Conservation (phyloP, 805 yeast species). For the Metschnikowia shivogae region DNA sequence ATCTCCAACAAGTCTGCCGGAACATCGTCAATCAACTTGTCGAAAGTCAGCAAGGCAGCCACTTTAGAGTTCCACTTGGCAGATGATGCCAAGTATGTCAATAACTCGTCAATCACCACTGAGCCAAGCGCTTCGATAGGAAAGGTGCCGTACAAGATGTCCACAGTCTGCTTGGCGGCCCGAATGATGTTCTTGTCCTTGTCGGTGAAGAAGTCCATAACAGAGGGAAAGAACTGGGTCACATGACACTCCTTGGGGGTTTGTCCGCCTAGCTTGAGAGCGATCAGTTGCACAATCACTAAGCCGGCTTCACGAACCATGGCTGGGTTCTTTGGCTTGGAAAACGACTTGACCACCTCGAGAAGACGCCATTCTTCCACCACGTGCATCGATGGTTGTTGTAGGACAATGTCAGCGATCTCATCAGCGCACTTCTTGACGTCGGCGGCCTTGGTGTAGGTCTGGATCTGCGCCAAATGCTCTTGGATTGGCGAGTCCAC, state of each 20-base stretch:
- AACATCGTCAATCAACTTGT: conserved; percentile 69
- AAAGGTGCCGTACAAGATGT: conserved; percentile 62
- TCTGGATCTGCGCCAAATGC: conserved; percentile 47
- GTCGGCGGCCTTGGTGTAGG: conserved; percentile 49
- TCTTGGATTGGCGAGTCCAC: conserved; percentile 66
- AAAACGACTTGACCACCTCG: conserved; percentile 60
- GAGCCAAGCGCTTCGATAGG: conserved; percentile 77
- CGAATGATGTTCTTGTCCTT: conserved; percentile 84
- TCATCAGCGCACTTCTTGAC: conserved; percentile 51
- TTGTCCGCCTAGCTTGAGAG: conserved; percentile 58
- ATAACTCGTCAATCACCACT: conserved; percentile 57
- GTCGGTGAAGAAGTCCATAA: conserved; percentile 74
- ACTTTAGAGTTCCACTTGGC: conserved; percentile 93
- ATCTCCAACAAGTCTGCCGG: conserved; percentile 84
- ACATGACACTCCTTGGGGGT: conserved; percentile 76
- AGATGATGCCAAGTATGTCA: conserved; percentile 65
- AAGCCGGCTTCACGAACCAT: conserved; percentile 75
- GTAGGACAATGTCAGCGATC: conserved; percentile 46
- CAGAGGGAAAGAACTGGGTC: conserved; percentile 55
- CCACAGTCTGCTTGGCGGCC: conserved; percentile 78
- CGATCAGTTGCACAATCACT: conserved; percentile 55
- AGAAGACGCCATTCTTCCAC: conserved; percentile 63
- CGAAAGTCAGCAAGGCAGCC: conserved; percentile 71
- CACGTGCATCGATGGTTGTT: conserved; percentile 36
- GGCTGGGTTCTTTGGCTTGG: conserved; percentile 70